Base-by-base conservation (phyloP, 768 basidiomycete species). In the Butyriboletus loyo region DNA sequence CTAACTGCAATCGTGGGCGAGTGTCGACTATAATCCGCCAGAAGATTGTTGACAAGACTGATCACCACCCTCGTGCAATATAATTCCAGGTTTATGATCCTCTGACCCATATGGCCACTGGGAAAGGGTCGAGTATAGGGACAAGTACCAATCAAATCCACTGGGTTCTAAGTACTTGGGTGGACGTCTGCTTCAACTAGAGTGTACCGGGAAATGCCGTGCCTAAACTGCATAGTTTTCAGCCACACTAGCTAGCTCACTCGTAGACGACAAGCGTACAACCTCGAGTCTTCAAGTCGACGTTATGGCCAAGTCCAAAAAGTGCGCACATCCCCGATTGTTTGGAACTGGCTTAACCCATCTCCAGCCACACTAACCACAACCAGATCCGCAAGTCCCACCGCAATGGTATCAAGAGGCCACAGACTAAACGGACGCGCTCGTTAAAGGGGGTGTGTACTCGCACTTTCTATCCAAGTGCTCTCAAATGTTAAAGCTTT, bases 301-400 rank as follows among this genome's bases (percentile, higher is more conserved):
- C 63, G 56, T 69, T 62, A 98, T 97, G 93, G 86, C 94, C 82
- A 97, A 98, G 78, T 98, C 96, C 59, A 98, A 98, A 82, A 98
- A 98, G 92, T 95, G 71, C 51, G 83, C 63, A 24, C 54, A 48
- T 49, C 49, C 36, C 17, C 49, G 50, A 28, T 35, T 19, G 5
- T 24, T 34, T 56, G 44, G 53, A 47, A 59, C 14, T 27, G 42
- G 36, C 39, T 50, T 67, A 43, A 68, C 42, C 13, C 40, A 7
- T 40, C 41, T 8, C 52, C 56, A 93, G 89, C 66, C 87, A 92
- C 72, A 92, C 88, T 66, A 92, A 91, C 74, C 94, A 96, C 82
- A 97, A 96, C 81, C 93, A 97, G 78, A 92, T 64, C 80, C 85
- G 84, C 75, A 98, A 97, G 84, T 93, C 96, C 60, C 96, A 98